phyloP scores from a whole-genome alignment of 2,329 filamentous ascomycete species.

The Pseudocercospora ulei region DNA sequence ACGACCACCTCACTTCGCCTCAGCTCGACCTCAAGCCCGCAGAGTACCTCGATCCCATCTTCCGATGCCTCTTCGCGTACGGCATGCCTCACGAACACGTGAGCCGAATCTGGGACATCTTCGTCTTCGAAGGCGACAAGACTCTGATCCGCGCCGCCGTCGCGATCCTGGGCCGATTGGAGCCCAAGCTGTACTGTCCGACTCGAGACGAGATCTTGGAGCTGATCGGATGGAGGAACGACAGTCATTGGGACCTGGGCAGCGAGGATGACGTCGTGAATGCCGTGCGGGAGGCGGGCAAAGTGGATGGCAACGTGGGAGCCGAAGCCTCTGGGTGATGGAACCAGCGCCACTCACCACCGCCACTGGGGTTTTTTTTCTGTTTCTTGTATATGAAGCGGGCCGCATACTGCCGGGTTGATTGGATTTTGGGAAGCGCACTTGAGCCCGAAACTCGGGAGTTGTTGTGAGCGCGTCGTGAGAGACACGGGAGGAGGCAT shows the following conservation, averaged over 20 bases:
- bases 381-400: too few relatives aligned
- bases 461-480: too few relatives aligned
- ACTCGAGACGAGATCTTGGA: slow-evolving; percentile 38
- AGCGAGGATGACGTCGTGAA: slow-evolving; percentile 38
- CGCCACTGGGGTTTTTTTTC: too few relatives aligned
- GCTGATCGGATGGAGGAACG: slow-evolving; percentile 37
- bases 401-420: too few relatives aligned
- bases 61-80: slow-evolving; percentile 31
- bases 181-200: slow-evolving; percentile 45
- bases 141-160: slow-evolving; percentile 62
- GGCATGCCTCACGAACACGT: slow-evolving; percentile 40
- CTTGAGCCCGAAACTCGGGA: too few relatives aligned
- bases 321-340: too few relatives aligned
- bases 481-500: too few relatives aligned
- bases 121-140: slow-evolving; percentile 69
- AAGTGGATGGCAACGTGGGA: slow-evolving; percentile 25
- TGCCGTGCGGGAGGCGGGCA: slow-evolving; percentile 34
- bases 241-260: slow-evolving; percentile 30
- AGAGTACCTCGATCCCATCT: slow-evolving; percentile 33
- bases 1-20: slow-evolving; percentile 51
- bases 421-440: too few relatives aligned
- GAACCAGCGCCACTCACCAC: too few relatives aligned
- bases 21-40: slow-evolving; percentile 32
- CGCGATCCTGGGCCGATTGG: slow-evolving; percentile 50
- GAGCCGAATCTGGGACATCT: slow-evolving; percentile 68